Evolutionary conservation across 2,329 filamentous ascomycete genomes (phyloP).

Genomic region (Xylaria digitata): DNA sequence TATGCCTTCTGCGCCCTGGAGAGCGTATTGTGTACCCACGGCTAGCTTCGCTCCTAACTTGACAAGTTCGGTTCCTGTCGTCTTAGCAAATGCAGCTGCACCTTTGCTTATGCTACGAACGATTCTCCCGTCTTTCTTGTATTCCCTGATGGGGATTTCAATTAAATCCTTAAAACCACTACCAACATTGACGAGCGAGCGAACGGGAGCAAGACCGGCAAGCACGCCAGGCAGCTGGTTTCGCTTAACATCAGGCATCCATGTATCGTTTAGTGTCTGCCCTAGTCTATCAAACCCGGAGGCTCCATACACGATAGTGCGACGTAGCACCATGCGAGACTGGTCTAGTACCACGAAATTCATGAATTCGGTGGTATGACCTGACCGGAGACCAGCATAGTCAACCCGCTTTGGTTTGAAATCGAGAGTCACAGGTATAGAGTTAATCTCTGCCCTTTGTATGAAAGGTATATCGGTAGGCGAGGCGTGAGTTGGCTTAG

Average conservation of each 20-base stretch:
- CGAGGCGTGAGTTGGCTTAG: slow-evolving; percentile 63
- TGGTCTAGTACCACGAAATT: slow-evolving; percentile 95
- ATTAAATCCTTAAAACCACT: slow-evolving; percentile 87
- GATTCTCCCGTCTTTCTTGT: slow-evolving; percentile 91
- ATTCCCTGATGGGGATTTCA: slow-evolving; percentile 90
- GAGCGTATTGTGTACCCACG: slow-evolving; percentile 91
- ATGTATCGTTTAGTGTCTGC: slow-evolving; percentile 91
- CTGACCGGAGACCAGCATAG: slow-evolving; percentile 90
- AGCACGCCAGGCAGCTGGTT: slow-evolving; percentile 92
- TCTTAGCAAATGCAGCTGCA: slow-evolving; percentile 87
- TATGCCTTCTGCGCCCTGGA: slow-evolving; percentile 88
- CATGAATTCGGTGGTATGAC: slow-evolving; percentile 97
- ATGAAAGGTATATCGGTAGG: slow-evolving; percentile 84
- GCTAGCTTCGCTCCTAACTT: slow-evolving; percentile 94
- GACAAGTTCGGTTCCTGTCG: slow-evolving; percentile 92
- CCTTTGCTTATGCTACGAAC: slow-evolving; percentile 94
- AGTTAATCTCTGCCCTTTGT: slow-evolving; percentile 87
- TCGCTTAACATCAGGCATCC: slow-evolving; percentile 91
- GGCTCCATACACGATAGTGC: slow-evolving; percentile 92
- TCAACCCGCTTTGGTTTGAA: slow-evolving; percentile 99
- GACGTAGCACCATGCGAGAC: slow-evolving; percentile 84
- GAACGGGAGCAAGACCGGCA: slow-evolving; percentile 88
- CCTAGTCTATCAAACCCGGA: slow-evolving; percentile 91
- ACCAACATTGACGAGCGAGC: slow-evolving; percentile 90
- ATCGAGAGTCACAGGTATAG: slow-evolving; percentile 84